phyloP scores from a whole-genome alignment of 2,329 filamentous ascomycete species.

The Penicillium oxalicum region DNA sequence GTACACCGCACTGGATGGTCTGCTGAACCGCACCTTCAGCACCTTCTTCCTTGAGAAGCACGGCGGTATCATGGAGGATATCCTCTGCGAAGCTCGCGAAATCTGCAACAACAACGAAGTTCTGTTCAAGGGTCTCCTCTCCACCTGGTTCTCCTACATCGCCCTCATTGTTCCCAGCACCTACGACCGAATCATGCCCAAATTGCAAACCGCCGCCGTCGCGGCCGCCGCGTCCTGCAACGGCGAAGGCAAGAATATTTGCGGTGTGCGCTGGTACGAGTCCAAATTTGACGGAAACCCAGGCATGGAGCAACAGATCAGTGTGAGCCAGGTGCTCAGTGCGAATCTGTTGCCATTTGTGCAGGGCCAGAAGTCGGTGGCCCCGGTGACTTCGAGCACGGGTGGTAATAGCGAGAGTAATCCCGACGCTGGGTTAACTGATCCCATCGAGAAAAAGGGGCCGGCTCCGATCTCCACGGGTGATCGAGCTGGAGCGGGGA shows the following conservation, averaged over 20 bases:
- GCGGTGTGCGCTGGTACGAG: constrained; percentile 58
- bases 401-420: constrained; percentile 51
- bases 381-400: constrained; percentile 36
- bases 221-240: constrained; percentile 59
- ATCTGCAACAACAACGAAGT: constrained; percentile 65
- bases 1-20: constrained; percentile 50
- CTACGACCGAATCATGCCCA: constrained; percentile 49
- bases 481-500: constrained; percentile 36
- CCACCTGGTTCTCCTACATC: constrained; percentile 58
- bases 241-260: constrained; percentile 44
- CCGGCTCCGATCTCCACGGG: constrained; percentile 22
- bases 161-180: constrained; percentile 59
- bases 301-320: constrained; percentile 66
- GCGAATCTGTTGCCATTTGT: constrained; percentile 51
- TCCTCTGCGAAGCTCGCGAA: constrained; percentile 34
- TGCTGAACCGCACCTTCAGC: constrained; percentile 45
- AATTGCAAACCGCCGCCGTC: constrained; percentile 52
- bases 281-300: constrained; percentile 50
- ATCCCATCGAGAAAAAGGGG: background rate
- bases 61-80: constrained; percentile 43
- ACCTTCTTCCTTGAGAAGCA: constrained; percentile 48
- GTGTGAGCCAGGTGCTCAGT: constrained; percentile 58
- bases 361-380: constrained; percentile 38
- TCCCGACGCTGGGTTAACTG: constrained; percentile 28
- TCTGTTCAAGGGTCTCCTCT: constrained; percentile 65